Base-by-base conservation (phyloP, 1,284 basidiomycete genomes). In the Ustilago trichophora region DNA sequence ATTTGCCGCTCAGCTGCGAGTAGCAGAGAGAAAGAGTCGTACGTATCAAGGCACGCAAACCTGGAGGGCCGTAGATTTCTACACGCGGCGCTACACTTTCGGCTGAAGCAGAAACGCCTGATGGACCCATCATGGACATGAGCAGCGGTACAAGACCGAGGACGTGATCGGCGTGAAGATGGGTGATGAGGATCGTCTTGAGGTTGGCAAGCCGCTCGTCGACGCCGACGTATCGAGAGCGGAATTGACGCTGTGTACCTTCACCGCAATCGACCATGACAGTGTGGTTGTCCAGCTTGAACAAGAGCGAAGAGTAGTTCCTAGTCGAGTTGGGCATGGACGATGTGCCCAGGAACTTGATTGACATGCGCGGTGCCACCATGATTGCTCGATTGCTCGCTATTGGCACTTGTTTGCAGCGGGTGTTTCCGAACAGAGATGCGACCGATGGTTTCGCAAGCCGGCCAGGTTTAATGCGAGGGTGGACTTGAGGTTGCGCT, bases 211-310 rank as follows among this genome's bases (percentile, higher is more conserved):
- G 58, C 18, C 65, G 69, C 29, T 70, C 73, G 19, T 78, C 76
- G 12, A 73, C 70, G 15, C 75, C 71, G 6, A 79, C 53, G 27
- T 66, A 48, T 5, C 70, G 40, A 6, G 63, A 58, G 13, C 65
- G 46, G 7, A 80, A 60, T 38, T 80, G 78, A 3, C 73, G 65
- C 49, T 80, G 78, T 3, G 77, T 80, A 13, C 69, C 69, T 41
- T 80, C 78, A n/a, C 78, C 78, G 22, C 78, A 80, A 43, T 80
- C 78, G 18, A 79, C 63, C 72, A 80, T 79, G 38, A 76, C 57
- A 3, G 73, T 66, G 19, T 73, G 63, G 10, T 57, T 50, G 52
- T 73, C 74, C 25, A 76, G 59, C 40, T 73, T 75, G 44, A 80
- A 71, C 4, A 80, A 56, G 19, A 80, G 54, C 24, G 73, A 76